Evolutionary conservation across 148 eudicot species (phyloP).

Genomic region (Polygonum maritimum): DNA sequence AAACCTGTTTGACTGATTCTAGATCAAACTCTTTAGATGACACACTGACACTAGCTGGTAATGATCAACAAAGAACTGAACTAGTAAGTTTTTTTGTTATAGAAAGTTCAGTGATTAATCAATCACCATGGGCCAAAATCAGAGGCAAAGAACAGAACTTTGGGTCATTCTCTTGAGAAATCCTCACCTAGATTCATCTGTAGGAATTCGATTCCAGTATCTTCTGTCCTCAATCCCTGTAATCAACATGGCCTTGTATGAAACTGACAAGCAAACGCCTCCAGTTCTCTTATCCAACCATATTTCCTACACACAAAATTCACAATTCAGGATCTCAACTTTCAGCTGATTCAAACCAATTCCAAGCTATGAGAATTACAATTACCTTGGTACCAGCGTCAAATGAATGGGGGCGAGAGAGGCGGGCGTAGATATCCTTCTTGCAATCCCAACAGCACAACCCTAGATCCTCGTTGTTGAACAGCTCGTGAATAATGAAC

Average conservation of each 20-base stretch:
- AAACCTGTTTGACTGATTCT: neutral
- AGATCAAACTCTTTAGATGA: neutral
- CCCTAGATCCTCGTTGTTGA: neutral
- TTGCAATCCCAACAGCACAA: constrained; percentile 20
- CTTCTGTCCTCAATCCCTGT: constrained; percentile 90
- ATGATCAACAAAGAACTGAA: neutral
- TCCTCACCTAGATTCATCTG: constrained; percentile 81
- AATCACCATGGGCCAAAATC: too few relatives aligned
- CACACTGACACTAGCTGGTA: neutral
- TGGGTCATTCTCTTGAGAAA: neutral
- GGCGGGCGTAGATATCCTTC: constrained; percentile 60
- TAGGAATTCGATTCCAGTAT: constrained; percentile 79
- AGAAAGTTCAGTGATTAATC: too few relatives aligned
- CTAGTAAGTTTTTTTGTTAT: neutral
- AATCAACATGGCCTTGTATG: constrained; percentile 63
- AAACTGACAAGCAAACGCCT: constrained; percentile 67
- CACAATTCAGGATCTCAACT: neutral
- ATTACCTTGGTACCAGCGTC: constrained; percentile 74
- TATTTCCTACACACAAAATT: constrained; percentile 33
- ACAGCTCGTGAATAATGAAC: constrained; percentile 30
- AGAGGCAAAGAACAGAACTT: too few relatives aligned
- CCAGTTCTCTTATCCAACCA: constrained; percentile 89
- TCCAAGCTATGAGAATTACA: neutral
- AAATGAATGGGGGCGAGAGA: constrained; percentile 41
- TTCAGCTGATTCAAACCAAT: neutral